A percentile compares a stretch with the other conserved stretches of the same genome.
Evolutionary conservation across 2,329 filamentous ascomycete species (phyloP).

Genomic region (Epichloe sp.): DNA sequence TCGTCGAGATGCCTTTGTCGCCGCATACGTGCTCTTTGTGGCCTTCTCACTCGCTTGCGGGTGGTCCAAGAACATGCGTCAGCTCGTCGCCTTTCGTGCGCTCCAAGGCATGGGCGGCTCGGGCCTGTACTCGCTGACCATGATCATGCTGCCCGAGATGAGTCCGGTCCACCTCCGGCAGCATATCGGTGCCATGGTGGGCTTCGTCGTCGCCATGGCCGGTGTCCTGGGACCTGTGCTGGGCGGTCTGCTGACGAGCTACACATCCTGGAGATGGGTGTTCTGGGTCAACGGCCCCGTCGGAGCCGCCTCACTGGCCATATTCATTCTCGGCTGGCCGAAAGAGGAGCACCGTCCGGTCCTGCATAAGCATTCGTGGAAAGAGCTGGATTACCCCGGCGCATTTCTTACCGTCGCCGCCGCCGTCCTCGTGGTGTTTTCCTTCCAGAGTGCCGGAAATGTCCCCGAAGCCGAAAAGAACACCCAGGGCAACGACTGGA

Average conservation of each 20-base stretch:
- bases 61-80: slow-evolving; percentile 17
- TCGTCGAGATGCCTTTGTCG: slow-evolving; percentile 35
- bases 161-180: slow-evolving; percentile 26
- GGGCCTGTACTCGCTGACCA: slow-evolving; percentile 42
- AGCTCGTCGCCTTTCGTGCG: slow-evolving; percentile 36
- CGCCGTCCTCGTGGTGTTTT: slow-evolving; percentile 41
- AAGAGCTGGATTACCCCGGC: slow-evolving; percentile 39
- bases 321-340: slow-evolving; percentile 40
- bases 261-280: slow-evolving; percentile 38
- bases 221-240: slow-evolving; percentile 39
- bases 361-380: slow-evolving; percentile 29
- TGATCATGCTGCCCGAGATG: slow-evolving; percentile 41
- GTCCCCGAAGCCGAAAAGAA: neutral
- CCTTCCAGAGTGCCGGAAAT: slow-evolving; percentile 39
- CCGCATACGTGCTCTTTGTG: slow-evolving; percentile 40
- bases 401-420: slow-evolving; percentile 39
- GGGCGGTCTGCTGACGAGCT: slow-evolving; percentile 37
- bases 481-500: slow-evolving; percentile 24
- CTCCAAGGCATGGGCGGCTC: slow-evolving; percentile 37
- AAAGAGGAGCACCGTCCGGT: slow-evolving; percentile 24
- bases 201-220: slow-evolving; percentile 32
- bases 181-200: slow-evolving; percentile 33
- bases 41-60: slow-evolving; percentile 43
- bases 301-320: slow-evolving; percentile 29
- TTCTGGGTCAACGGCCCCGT: slow-evolving; percentile 49